phyloP scores from a whole-genome alignment of 176 grass and related monocot species.

The Cenchrus purpureus region DNA sequence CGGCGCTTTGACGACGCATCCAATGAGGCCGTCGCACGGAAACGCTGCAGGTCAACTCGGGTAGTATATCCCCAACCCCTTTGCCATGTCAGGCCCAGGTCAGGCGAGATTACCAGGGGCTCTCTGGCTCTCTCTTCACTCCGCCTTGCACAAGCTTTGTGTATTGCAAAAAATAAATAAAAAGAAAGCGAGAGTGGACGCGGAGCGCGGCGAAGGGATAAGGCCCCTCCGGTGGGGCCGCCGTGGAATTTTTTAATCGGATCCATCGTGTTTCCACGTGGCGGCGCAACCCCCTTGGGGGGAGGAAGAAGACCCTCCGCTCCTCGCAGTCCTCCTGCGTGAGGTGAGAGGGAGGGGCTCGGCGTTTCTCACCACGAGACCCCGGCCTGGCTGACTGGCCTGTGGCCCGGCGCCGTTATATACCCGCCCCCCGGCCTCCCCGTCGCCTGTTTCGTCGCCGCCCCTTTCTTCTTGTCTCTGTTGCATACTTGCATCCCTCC shows the following conservation, averaged over 20 bases:
- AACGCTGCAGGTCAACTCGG: slow-evolving; percentile 25
- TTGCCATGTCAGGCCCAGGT: slow-evolving; percentile 53
- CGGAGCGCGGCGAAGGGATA: slow-evolving; percentile 10
- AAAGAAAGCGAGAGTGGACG: slow-evolving; percentile 30
- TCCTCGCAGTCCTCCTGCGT: too few relatives aligned
- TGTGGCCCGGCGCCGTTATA: slow-evolving; percentile 18
- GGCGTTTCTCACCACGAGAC: not conserved
- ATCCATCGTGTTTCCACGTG: slow-evolving; percentile 87
- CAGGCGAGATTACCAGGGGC: slow-evolving; percentile 17
- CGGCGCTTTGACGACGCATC: slow-evolving; percentile 27
- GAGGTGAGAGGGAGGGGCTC: not conserved
- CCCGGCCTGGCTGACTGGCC: not conserved
- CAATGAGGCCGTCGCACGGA: not conserved
- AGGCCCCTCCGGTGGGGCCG: not conserved
- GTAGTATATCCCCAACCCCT: not conserved
- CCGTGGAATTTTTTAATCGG: slow-evolving; percentile 42
- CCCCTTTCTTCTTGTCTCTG: not conserved
- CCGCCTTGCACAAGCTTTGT: not conserved
- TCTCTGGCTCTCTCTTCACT: not conserved
- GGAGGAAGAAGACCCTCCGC: too few relatives aligned
- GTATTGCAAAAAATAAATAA: not conserved
- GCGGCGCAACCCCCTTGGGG: slow-evolving; percentile 23
- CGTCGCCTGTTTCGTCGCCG: slow-evolving; percentile 34
- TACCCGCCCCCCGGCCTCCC: slow-evolving; percentile 8
- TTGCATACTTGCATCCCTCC: not conserved